Conservation (phyloP, 2,329 filamentous ascomycete species). For the Huntiella moniliformis region DNA sequence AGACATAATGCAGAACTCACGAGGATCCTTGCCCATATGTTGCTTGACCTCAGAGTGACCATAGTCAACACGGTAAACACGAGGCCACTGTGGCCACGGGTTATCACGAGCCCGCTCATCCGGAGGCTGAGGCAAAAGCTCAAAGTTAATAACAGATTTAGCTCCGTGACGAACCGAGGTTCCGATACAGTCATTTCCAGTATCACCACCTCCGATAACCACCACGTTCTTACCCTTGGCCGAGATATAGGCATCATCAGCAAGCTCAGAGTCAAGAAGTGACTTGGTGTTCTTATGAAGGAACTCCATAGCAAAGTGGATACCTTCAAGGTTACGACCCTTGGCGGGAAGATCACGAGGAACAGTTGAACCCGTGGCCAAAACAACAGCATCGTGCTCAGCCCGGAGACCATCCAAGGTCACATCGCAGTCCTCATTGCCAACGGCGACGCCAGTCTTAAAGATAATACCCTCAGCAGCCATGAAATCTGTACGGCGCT, state of each 20-base stretch:
- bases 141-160: conserved; percentile 92
- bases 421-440: conserved; percentile 38
- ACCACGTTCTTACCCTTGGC: conserved; percentile 92
- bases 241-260: conserved; percentile 72
- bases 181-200: conserved; percentile 94
- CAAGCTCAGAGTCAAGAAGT: conserved; percentile 74
- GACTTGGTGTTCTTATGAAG: conserved; percentile 96
- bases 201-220: conserved; percentile 94
- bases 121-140: conserved; percentile 81
- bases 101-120: conserved; percentile 82
- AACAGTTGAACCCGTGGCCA: conserved; percentile 84
- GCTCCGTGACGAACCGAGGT: conserved; percentile 90
- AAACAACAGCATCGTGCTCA: conserved; percentile 65
- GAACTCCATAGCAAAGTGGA: conserved; percentile 96
- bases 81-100: conserved; percentile 96
- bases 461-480: conserved; percentile 72
- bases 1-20: conserved; percentile 96
- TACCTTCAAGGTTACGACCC: conserved; percentile 68
- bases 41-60: conserved; percentile 90
- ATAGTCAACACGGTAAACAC: conserved; percentile 96
- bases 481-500: conserved; percentile 91
- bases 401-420: conserved; percentile 54
- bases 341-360: conserved; percentile 84
- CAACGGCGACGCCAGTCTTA: conserved; percentile 58
- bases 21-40: conserved; percentile 88